Conservation (phyloP, 371 early-diverging fungal genomes). For the Synchytrium microbalum region DNA sequence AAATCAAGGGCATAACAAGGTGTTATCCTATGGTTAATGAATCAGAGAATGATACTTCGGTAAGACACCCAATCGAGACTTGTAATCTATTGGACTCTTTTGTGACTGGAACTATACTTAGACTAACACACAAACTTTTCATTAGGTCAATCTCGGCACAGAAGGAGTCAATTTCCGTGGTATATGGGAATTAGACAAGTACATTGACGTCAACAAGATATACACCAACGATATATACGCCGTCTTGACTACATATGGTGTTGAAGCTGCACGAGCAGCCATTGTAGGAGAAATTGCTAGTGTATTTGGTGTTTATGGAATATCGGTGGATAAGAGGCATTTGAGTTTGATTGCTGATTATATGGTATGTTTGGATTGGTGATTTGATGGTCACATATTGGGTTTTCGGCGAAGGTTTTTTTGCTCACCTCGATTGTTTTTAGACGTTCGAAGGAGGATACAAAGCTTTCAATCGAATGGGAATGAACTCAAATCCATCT, state of each 20-base stretch:
- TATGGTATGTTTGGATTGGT: conserved; percentile 59
- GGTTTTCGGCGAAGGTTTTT: neutral
- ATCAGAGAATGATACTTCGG: conserved; percentile 64
- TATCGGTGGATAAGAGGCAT: conserved; percentile 93
- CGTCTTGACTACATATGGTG: conserved; percentile 89
- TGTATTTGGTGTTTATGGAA: conserved; percentile 98
- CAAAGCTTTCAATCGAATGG: conserved; percentile 94
- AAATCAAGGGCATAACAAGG: conserved; percentile 74
- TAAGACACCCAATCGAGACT: conserved; percentile 21
- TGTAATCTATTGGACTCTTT: neutral
- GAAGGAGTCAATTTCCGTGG: conserved; percentile 90
- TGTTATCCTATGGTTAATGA: conserved; percentile 72
- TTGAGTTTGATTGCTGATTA: conserved; percentile 97
- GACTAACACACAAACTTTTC: conserved; percentile 27
- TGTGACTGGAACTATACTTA: conserved; percentile 9
- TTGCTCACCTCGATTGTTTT: conserved; percentile 7
- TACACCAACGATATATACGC: conserved; percentile 97
- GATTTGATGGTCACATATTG: conserved; percentile 5
- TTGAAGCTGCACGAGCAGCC: conserved; percentile 95
- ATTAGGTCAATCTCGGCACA: conserved; percentile 56
- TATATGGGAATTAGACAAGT: conserved; percentile 62
- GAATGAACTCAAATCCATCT: conserved; percentile 82
- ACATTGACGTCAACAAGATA: conserved; percentile 75
- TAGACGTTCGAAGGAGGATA: conserved; percentile 95
- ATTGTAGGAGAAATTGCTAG: conserved; percentile 92